Conservation (phyloP, 2,329 filamentous ascomycete species). For the Tolypocladium capitatum region DNA sequence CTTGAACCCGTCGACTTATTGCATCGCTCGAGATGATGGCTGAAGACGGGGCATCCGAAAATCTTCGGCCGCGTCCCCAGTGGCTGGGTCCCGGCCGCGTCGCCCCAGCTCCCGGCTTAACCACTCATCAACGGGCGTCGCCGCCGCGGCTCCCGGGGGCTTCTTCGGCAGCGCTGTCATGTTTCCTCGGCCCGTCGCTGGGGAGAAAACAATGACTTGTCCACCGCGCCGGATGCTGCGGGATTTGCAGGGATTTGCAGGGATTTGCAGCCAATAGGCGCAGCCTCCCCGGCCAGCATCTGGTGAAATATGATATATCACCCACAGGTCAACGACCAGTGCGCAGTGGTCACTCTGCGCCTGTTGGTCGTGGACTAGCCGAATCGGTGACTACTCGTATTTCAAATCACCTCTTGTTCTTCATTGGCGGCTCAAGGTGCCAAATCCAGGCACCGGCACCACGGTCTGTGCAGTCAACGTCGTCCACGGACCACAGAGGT, state of each 20-base stretch:
- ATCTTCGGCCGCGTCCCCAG: not conserved
- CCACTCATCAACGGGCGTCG: not conserved
- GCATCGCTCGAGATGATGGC: not conserved
- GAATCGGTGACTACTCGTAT: not conserved
- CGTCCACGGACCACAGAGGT: not conserved
- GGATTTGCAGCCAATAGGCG: not conserved
- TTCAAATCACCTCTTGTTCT: not conserved
- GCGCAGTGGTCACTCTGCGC: not conserved
- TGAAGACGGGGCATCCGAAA: not conserved
- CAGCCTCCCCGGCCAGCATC: conserved; percentile 1
- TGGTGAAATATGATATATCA: conserved; percentile 7
- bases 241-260: no score
- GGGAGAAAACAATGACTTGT: not conserved
- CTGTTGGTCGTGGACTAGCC: not conserved
- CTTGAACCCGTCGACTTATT: not conserved
- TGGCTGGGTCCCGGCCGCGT: not conserved
- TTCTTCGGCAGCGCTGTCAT: not conserved
- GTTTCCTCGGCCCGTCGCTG: not conserved
- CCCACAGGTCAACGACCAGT: conserved; percentile 2
- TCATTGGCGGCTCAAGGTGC: not conserved
- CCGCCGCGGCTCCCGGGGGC: not conserved
- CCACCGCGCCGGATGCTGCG: no score
- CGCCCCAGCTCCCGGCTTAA: not conserved
- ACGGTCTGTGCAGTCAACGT: not conserved
- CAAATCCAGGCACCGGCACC: not conserved